Percentiles rank a stretch among this genome's conserved stretches.
These are phyloP conservation scores for Naganishia friedmannii DNA, from an alignment of 768 basidiomycete species.

Conservation along the genomic window DNA sequence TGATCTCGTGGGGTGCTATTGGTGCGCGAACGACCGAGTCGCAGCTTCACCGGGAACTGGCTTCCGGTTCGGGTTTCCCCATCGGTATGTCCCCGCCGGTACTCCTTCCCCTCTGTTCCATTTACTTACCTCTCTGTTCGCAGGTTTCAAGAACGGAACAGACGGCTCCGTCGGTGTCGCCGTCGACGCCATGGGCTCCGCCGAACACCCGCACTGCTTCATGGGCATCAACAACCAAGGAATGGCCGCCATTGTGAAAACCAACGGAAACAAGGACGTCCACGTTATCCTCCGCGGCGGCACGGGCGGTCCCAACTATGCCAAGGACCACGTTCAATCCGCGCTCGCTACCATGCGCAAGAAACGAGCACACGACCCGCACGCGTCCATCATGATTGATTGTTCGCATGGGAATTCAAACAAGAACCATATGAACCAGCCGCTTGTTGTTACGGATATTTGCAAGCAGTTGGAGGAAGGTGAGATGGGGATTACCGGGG, in stretches of 20 bases:
- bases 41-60: conserved; percentile 52
- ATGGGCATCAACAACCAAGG: conserved; percentile 96
- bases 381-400: conserved; percentile 38
- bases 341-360: conserved; percentile 72
- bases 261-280: conserved; percentile 82
- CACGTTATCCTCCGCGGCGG: conserved; percentile 95
- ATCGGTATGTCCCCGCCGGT: conserved; percentile 58
- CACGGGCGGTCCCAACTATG: conserved; percentile 82
- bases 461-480: conserved; percentile 57
- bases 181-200: conserved; percentile 91
- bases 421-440: conserved; percentile 85
- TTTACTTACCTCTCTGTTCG: not conserved
- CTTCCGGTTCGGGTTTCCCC: conserved; percentile 74
- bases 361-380: conserved; percentile 27
- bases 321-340: conserved; percentile 71
- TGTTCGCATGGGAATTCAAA: conserved; percentile 84
- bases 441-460: conserved; percentile 83
- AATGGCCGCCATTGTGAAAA: conserved; percentile 69
- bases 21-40: conserved; percentile 57
- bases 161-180: conserved; percentile 89
- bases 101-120: no score
- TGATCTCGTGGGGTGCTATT: conserved; percentile 62
- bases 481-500: conserved; percentile 67
- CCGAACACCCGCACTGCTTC: conserved; percentile 87
- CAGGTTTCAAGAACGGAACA: conserved; percentile 88